phyloP scores from a whole-genome alignment of 2,329 filamentous ascomycete species.

The Zymoseptoria tritici region DNA sequence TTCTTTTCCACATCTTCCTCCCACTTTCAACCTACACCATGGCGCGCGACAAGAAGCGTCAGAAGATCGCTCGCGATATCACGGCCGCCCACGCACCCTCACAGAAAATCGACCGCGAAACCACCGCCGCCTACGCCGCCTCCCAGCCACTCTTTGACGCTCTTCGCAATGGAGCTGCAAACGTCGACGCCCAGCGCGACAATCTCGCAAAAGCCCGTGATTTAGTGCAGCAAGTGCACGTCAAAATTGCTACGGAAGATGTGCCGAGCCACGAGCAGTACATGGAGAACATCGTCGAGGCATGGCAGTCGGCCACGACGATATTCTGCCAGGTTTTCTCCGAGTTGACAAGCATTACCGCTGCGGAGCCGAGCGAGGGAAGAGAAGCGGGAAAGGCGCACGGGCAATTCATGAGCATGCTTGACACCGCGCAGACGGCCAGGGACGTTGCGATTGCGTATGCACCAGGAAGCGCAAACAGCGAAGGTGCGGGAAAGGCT shows the following conservation, averaged over 20 bases:
- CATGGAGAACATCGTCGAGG: conserved; percentile 22
- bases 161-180: conserved; percentile 16
- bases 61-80: neutral
- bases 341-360: conserved; percentile 20
- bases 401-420: conserved; percentile 19
- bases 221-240: conserved; percentile 24
- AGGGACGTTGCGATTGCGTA: conserved; percentile 13
- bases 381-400: conserved; percentile 16
- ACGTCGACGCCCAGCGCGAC: conserved; percentile 16
- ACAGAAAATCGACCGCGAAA: conserved; percentile 9
- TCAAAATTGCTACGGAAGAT: conserved; percentile 16
- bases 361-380: conserved; percentile 19
- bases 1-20: neutral
- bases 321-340: conserved; percentile 24
- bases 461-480: neutral
- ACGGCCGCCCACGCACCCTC: conserved; percentile 14
- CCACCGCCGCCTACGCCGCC: conserved; percentile 23
- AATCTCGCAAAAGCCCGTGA: conserved; percentile 21
- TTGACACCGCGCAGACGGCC: conserved; percentile 16
- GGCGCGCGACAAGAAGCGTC: neutral
- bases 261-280: conserved; percentile 18
- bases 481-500: neutral
- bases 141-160: conserved; percentile 26
- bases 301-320: conserved; percentile 23
- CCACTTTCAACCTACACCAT: neutral